Evolutionary conservation across 495 filamentous ascomycete species (phyloP), one percentile per base, ranked within the genome.

Genomic region (Melanomma pulvis-pyrius): DNA sequence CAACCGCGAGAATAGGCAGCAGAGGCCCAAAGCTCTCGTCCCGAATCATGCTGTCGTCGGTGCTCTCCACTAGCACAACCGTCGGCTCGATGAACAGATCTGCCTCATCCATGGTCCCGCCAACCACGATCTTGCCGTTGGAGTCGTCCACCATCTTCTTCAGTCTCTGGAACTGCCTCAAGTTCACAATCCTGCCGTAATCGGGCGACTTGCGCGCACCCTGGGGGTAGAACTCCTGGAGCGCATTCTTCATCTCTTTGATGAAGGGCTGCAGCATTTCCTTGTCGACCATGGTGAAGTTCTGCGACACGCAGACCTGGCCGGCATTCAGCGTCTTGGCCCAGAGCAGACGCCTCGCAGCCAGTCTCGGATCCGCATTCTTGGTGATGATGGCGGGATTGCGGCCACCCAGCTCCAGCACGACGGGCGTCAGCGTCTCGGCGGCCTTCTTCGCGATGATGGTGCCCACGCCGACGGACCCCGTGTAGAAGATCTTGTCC

Each of bases 401-500:
- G 63, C 84, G 82, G 54, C 94, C 94, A 68, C 94, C 94, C 55
- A 98, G 84, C 79, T 98, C 94, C 59, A 97, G 84, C 36, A 85
- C 82, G 22, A 96, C 89, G 0, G 94, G 94, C 4, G 94, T 98
- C 58, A 98, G 80, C 41, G 91, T 88, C 76, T 94, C 90, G 41
- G 94, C 93, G 5, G 94, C 94, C 66, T 94, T 94, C 79, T 92
- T 91, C 24, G 92, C 86, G 69, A 98, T 87, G 77, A 98, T 93
- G 50, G 82, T 90, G 55, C 90, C 94, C 39, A 97, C 93, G 36
- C 73, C 79, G 12, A 82, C 79, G 67, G 83, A 84, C 49, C 94
- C 94, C 17, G 94, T 98, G 80, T 96, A 98, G 80, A 96, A 93
- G 70, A 98, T 93, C 82, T 96, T 97, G 77, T 96, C 93, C 92